These are phyloP conservation scores for Colletotrichum sp. DNA, from an alignment of 2,329 filamentous ascomycete species.

Conservation along the genomic window DNA sequence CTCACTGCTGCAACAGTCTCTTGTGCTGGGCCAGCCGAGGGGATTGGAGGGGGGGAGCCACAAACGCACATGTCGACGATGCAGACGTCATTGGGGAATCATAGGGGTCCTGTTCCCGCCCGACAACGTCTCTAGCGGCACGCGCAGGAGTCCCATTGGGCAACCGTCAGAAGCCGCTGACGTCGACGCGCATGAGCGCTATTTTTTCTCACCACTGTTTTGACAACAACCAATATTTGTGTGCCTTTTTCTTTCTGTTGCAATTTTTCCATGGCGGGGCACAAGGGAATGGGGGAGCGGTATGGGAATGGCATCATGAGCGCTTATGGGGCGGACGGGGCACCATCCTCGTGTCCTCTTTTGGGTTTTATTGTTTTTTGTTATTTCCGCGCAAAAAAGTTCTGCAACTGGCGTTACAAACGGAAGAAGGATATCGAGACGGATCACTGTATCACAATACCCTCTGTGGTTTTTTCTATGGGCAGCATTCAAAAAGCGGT, in stretches of 20 bases:
- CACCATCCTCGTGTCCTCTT: background rate
- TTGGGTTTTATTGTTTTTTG: background rate
- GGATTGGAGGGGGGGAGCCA: background rate
- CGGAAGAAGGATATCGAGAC: background rate
- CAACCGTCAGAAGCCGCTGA: background rate
- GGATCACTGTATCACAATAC: background rate
- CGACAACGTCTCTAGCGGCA: background rate
- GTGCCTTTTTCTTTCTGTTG: background rate
- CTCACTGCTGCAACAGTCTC: background rate
- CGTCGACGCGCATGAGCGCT: slow-evolving; percentile 13
- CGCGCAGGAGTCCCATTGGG: background rate
- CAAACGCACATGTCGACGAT: background rate
- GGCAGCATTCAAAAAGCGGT: background rate
- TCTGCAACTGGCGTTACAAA: background rate
- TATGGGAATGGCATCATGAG: background rate
- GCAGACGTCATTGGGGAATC: slow-evolving; percentile 12
- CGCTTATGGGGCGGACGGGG: background rate
- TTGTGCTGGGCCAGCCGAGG: background rate
- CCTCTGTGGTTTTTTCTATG: background rate
- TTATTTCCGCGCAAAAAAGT: background rate
- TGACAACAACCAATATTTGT: background rate
- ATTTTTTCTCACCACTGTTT: background rate
- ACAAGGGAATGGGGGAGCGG: background rate
- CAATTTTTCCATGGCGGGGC: background rate
- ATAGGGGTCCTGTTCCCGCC: slow-evolving; percentile 12